Evolutionary conservation across 805 yeast genomes (phyloP), one percentile per base, ranked within the genome.

Genomic region (Candida koratica): DNA sequence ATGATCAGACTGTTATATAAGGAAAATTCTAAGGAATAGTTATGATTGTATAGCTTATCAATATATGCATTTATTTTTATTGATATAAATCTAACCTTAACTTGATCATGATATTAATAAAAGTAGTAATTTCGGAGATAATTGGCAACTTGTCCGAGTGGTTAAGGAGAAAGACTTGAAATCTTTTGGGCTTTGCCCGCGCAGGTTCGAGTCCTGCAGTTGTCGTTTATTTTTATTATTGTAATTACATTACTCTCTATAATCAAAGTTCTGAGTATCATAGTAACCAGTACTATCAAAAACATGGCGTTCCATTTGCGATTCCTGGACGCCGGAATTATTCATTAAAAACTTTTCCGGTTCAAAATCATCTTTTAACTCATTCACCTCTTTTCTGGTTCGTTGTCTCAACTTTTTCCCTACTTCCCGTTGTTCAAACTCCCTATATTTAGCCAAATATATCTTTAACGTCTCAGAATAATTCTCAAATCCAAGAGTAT

Each of bases 401-500:
- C 28, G 24, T 22, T 28, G 29, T 17, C 43, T 34, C 17, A 24
- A 37, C 12, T 30, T 32, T 17, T 34, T 39, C n/a, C 38, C 46
- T 13, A 45, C 48, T 24, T 42, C 44, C 26, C 16, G 31, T 19
- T 45, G 48, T 18, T 45, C 48, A 27, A 28, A 32, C 17, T 42
- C 43, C 44, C 59, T 36, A 31, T 52, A 55, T 27, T 55, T 55
- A 14, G 58, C 57, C n/a, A 55, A 49, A 49, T 82, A 83, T 19
- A 84, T 84, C 54, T 81, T 81, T 41, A 84, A 61, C 2, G 81
- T 79, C 52, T 82, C 90, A 1, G 89, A 84, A 51, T 83, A 84
- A 51, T 82, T 81, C 52, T 84, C 93, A 51, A 84, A 83, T 4
- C 93, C 93, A 24, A 84, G 58, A 2, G 79, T 71, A 42, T 78